These are phyloP conservation scores for Coemansia umbellata DNA, from an alignment of 192 early-diverging fungal genomes.

Conservation along the genomic window DNA sequence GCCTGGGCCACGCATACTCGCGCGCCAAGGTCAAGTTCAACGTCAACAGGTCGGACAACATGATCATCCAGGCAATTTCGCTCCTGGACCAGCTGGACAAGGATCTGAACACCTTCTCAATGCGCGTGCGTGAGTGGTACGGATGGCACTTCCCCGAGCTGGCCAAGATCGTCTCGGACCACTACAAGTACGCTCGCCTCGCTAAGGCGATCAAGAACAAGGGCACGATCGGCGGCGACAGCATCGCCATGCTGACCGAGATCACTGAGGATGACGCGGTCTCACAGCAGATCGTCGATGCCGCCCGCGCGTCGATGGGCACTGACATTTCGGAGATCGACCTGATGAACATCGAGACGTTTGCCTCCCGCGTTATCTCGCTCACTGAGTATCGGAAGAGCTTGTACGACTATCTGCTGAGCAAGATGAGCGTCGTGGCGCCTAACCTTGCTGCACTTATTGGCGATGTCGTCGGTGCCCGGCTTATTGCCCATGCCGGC, in stretches of 20 bases:
- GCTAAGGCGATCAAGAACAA: slow-evolving; percentile 94
- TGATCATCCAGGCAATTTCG: slow-evolving; percentile 90
- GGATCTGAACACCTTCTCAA: slow-evolving; percentile 96
- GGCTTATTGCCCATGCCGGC: slow-evolving; percentile 94
- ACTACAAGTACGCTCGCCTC: slow-evolving; percentile 86
- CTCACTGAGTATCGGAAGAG: slow-evolving; percentile 92
- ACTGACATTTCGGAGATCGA: slow-evolving; percentile 96
- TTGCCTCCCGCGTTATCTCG: slow-evolving; percentile 87
- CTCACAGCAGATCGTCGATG: slow-evolving; percentile 87
- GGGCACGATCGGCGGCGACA: slow-evolving; percentile 70
- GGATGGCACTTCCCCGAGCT: slow-evolving; percentile 99
- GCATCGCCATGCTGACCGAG: slow-evolving; percentile 71
- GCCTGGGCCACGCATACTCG: slow-evolving; percentile 97
- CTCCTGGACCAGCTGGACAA: slow-evolving; percentile 97
- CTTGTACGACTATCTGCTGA: slow-evolving; percentile 86
- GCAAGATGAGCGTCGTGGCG: slow-evolving; percentile 94
- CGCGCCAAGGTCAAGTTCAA: slow-evolving; percentile 99
- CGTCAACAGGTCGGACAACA: slow-evolving; percentile 97
- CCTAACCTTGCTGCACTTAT: slow-evolving; percentile 95
- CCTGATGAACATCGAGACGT: slow-evolving; percentile 91
- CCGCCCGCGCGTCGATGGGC: slow-evolving; percentile 95
- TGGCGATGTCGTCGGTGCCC: slow-evolving; percentile 95
- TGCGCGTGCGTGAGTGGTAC: slow-evolving; percentile 99
- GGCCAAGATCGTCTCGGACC: slow-evolving; percentile 93
- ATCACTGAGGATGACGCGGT: slow-evolving; percentile 77